Evolutionary conservation across 2,329 filamentous ascomycete genomes (phyloP).

Genomic region (Aspergillus ruber): DNA sequence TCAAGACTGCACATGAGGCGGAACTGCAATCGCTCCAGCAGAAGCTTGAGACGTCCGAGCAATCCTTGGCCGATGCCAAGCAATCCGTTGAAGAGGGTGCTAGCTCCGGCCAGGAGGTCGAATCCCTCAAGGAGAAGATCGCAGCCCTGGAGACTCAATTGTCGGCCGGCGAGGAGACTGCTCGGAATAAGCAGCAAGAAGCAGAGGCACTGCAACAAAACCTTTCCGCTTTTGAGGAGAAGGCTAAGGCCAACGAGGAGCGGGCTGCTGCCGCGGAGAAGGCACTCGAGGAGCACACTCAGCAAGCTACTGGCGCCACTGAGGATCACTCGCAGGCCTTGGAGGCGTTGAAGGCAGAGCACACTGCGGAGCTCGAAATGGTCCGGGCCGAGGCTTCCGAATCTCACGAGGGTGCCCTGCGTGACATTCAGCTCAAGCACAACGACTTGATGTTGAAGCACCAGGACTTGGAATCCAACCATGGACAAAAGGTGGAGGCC

Average conservation of each 20-base stretch:
- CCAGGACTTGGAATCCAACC: constrained; percentile 22
- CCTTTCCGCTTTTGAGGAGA: constrained; percentile 30
- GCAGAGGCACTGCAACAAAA: constrained; percentile 33
- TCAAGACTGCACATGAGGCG: constrained; percentile 24
- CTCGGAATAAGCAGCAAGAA: constrained; percentile 31
- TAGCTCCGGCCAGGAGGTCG: constrained; percentile 30
- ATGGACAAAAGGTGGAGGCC: constrained; percentile 25
- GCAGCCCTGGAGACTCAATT: constrained; percentile 26
- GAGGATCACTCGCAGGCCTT: constrained; percentile 30
- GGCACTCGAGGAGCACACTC: constrained; percentile 29
- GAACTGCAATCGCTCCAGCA: constrained; percentile 29
- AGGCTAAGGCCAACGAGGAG: constrained; percentile 33
- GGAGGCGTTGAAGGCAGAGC: constrained; percentile 27
- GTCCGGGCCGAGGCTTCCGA: constrained; percentile 23
- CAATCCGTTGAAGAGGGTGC: constrained; percentile 29
- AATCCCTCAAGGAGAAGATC: constrained; percentile 30
- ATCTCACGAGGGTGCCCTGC: constrained; percentile 23
- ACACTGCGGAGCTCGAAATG: constrained; percentile 30
- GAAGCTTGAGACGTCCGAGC: constrained; percentile 28
- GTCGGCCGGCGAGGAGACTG: constrained; percentile 22
- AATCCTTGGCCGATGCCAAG: constrained; percentile 27
- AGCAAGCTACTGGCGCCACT: constrained; percentile 20
- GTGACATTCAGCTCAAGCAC: constrained; percentile 28
- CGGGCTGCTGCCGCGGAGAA: constrained; percentile 27
- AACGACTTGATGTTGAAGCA: constrained; percentile 25